Evolutionary conservation across 1,284 basidiomycete genomes (phyloP), one percentile per base, ranked within the genome.

Genomic region (Boletus hoseneyae): DNA sequence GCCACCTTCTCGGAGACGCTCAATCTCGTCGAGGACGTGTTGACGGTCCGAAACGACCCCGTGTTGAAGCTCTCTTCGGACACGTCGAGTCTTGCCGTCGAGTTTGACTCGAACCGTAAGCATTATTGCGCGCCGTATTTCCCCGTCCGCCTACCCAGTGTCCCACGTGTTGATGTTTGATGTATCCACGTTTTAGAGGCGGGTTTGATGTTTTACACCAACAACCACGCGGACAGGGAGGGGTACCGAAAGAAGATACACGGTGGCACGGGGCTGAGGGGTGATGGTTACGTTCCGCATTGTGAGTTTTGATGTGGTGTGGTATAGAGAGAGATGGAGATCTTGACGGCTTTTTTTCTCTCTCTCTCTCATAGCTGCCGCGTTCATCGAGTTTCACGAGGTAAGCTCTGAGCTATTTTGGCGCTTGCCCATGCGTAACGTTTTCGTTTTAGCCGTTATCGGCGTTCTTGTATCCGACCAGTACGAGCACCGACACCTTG

Each of bases 361-460:
- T 37, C 37, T 18, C 52, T n/a, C n/a, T n/a, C n/a, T n/a, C n/a
- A n/a, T n/a, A 85, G 83, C 77, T 45, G 84, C 83, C 39, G 85
- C 77, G 7, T 88, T 88, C 69, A 68, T 88, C 42, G 86, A 88
- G 65, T 87, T 88, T 72, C 86, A 88, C 63, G 79, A 85, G 64
- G 76, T 79, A 52, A 42, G 44, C 11, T 0, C 0, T n/a, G 21
- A 37, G 19, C 6, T 11, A 7, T 8, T 21, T 48, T 3, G 8
- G 6, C 15, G 3, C 4, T 7, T 4, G 15, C 21, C 23, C 23
- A 25, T 25, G 23, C n/a, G 36, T 30, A 0, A 42, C 29, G 10
- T 4, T 35, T 25, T 6, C 10, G 9, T 16, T 33, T 42, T 23
- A 79, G 77, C 76, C 76, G 2, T 63, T 81, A 33, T 68, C 74